Conservation (phyloP, 192 early-diverging fungal species). For the Backusella liffmaniae region DNA sequence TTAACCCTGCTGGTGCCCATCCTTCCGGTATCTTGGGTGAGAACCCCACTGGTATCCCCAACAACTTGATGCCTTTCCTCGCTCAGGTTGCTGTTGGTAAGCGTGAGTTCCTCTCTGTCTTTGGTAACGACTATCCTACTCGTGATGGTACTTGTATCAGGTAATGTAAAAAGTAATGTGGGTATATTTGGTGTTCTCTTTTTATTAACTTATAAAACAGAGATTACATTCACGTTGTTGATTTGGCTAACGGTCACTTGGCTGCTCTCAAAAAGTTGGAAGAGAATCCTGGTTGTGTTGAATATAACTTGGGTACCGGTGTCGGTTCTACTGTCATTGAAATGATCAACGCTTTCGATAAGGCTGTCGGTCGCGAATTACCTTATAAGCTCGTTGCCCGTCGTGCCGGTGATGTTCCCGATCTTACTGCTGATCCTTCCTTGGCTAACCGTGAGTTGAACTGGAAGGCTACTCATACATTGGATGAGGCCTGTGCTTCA, state of each 20-base stretch:
- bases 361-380: conserved; percentile 78
- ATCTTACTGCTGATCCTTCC: conserved; percentile 78
- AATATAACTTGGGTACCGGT: conserved; percentile 91
- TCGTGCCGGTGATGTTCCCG: conserved; percentile 82
- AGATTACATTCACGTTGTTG: conserved; percentile 97
- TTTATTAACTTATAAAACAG: conserved; percentile 36
- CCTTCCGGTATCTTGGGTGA: conserved; percentile 90
- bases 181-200: neutral
- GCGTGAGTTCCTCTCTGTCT: conserved; percentile 80
- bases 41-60: conserved; percentile 81
- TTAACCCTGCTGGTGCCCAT: conserved; percentile 97
- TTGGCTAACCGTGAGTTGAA: conserved; percentile 59
- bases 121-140: conserved; percentile 92
- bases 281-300: conserved; percentile 54
- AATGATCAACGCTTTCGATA: conserved; percentile 82
- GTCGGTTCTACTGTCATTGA: conserved; percentile 88
- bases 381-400: conserved; percentile 65
- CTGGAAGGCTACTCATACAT: conserved; percentile 56
- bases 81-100: conserved; percentile 89
- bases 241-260: conserved; percentile 87
- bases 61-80: conserved; percentile 93
- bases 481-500: conserved; percentile 67
- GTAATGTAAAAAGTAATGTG: conserved; percentile 11
- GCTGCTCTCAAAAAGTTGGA: conserved; percentile 78
- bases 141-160: conserved; percentile 87